phyloP scores from a whole-genome alignment of 2,329 filamentous ascomycete genomes.

The Colletotrichum sp. region DNA sequence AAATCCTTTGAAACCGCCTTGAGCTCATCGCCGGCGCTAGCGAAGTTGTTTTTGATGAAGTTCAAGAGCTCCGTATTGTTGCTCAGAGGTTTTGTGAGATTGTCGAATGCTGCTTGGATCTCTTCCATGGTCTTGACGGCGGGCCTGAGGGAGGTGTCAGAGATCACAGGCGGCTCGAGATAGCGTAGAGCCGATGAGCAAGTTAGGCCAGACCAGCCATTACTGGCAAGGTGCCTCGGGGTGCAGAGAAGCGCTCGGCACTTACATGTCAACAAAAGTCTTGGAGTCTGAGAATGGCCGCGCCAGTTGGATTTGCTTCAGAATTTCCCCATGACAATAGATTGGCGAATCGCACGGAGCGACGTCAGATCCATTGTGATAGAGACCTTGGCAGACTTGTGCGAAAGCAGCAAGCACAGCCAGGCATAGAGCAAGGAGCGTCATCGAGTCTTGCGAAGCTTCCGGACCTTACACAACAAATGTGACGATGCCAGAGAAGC shows the following conservation, averaged over 20 bases:
- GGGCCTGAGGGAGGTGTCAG: constrained; percentile 48
- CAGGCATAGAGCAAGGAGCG: background rate
- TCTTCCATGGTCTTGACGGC: constrained; percentile 64
- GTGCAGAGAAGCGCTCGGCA: background rate
- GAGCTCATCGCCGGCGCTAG: constrained; percentile 67
- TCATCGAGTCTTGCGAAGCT: background rate
- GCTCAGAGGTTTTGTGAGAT: constrained; percentile 62
- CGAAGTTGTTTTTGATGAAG: constrained; percentile 70
- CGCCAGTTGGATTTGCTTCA: constrained; percentile 67
- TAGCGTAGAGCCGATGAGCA: background rate
- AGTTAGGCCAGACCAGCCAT: background rate
- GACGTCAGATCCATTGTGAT: constrained; percentile 63
- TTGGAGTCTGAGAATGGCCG: constrained; percentile 71
- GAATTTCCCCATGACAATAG: constrained; percentile 70
- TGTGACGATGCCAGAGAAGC: background rate
- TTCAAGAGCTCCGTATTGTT: constrained; percentile 67
- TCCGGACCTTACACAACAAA: background rate
- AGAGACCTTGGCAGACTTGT: constrained; percentile 49
- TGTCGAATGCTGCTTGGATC: constrained; percentile 65
- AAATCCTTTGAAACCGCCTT: constrained; percentile 54
- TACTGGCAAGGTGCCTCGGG: background rate
- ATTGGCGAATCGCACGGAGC: constrained; percentile 72
- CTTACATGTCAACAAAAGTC: constrained; percentile 73
- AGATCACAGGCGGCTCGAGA: background rate
- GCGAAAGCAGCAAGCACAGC: constrained; percentile 10